Evolutionary conservation across 306 rosid genomes (phyloP).

Genomic region (Adenanthera pavonina): DNA sequence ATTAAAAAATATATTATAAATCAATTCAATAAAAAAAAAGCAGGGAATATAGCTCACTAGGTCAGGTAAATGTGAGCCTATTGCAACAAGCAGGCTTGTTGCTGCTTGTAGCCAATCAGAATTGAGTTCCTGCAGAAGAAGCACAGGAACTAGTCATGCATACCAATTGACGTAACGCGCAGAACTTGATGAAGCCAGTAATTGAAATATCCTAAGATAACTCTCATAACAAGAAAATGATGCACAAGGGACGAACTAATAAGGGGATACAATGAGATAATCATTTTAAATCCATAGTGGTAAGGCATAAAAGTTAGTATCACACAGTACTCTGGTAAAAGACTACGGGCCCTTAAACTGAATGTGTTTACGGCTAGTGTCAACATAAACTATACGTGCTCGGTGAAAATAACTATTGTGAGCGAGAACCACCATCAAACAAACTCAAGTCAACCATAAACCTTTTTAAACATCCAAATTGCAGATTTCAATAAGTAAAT

Average conservation of each 20-base stretch:
- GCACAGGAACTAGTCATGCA: background rate
- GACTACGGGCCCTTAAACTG: background rate
- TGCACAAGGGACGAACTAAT: too few species aligned
- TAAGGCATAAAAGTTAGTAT: background rate
- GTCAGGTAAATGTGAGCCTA: constrained; percentile 70
- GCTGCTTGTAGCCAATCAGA: constrained; percentile 78
- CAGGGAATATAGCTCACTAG: constrained; percentile 52
- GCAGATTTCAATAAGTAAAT: background rate
- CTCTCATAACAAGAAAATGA: background rate
- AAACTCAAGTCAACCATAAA: background rate
- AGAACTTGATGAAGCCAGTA: background rate
- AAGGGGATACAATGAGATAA: background rate
- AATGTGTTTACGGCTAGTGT: background rate
- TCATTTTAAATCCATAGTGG: background rate
- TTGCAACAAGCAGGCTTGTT: constrained; percentile 62
- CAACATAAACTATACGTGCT: constrained; percentile 8
- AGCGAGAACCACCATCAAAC: background rate
- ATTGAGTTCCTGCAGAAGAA: constrained; percentile 57
- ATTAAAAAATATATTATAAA: background rate
- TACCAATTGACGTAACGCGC: background rate
- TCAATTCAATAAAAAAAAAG: background rate
- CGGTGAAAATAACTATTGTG: background rate
- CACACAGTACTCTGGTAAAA: background rate
- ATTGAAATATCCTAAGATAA: background rate
- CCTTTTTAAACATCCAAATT: background rate